These are phyloP conservation scores for Rhynchosporium graminicola DNA, from an alignment of 2,329 filamentous ascomycete genomes.

Conservation along the genomic window DNA sequence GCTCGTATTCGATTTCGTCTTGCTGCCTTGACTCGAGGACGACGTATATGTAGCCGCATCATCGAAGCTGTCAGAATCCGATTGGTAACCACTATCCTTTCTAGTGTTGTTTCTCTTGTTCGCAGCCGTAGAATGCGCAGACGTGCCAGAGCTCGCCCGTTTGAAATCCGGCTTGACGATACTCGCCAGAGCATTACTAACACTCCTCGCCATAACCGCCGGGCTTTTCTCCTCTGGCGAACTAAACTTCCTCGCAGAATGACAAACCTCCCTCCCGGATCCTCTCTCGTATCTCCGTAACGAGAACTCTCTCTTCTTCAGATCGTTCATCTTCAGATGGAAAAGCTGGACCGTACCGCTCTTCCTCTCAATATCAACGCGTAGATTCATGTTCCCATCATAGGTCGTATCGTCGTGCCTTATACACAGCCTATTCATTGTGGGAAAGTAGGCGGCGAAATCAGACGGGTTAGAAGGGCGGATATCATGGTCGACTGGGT, in stretches of 20 bases:
- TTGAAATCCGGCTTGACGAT: constrained; percentile 52
- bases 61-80: constrained; percentile 44
- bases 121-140: constrained; percentile 23
- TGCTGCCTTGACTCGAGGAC: constrained; percentile 33
- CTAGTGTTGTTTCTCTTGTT: constrained; percentile 25
- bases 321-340: constrained; percentile 91
- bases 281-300: constrained; percentile 89
- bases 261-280: constrained; percentile 90
- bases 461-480: constrained; percentile 77
- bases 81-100: constrained; percentile 59
- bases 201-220: constrained; percentile 50
- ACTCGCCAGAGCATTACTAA: constrained; percentile 53
- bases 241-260: constrained; percentile 71
- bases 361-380: constrained; percentile 72
- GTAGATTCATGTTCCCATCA: constrained; percentile 96
- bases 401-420: constrained; percentile 86
- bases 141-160: constrained; percentile 33
- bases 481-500: constrained; percentile 64
- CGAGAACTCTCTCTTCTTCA: constrained; percentile 84
- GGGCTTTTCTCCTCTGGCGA: constrained; percentile 46
- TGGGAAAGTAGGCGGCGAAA: constrained; percentile 86
- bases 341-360: constrained; percentile 77
- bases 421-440: constrained; percentile 75
- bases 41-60: constrained; percentile 22
- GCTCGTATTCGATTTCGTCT: constrained; percentile 31